Evolutionary conservation across 305 asterid genomes (phyloP).

Genomic region (Solanum hybrid): DNA sequence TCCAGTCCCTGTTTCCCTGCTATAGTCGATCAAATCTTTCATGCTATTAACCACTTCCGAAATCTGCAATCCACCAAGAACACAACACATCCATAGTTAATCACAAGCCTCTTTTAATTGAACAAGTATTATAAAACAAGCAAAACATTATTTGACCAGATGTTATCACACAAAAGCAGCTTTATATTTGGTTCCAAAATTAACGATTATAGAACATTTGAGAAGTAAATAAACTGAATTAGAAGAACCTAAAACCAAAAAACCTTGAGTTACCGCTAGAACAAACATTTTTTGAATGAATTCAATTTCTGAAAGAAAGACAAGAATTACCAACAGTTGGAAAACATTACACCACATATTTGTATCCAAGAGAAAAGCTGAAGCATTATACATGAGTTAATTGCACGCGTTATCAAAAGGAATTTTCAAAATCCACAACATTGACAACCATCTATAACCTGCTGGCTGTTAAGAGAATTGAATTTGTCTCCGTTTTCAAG

Average conservation of each 20-base stretch:
- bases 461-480: neutral
- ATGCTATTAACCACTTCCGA: slow-evolving; percentile 90
- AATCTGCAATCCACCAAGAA: slow-evolving; percentile 37
- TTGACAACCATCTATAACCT: neutral
- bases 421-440: neutral
- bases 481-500: neutral
- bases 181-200: neutral
- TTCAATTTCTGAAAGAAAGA: neutral
- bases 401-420: neutral
- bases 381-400: neutral
- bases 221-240: neutral
- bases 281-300: neutral
- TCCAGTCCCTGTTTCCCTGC: slow-evolving; percentile 64
- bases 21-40: slow-evolving; percentile 80
- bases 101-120: neutral
- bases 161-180: neutral
- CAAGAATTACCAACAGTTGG: neutral
- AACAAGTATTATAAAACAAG: neutral
- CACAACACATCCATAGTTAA: neutral
- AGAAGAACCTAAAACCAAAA: neutral
- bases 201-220: no score
- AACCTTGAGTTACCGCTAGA: neutral
- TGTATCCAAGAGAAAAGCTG: neutral
- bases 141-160: neutral
- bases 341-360: neutral